phyloP scores from a whole-genome alignment of 2,329 filamentous ascomycete species.

The Pseudocercospora musae region DNA sequence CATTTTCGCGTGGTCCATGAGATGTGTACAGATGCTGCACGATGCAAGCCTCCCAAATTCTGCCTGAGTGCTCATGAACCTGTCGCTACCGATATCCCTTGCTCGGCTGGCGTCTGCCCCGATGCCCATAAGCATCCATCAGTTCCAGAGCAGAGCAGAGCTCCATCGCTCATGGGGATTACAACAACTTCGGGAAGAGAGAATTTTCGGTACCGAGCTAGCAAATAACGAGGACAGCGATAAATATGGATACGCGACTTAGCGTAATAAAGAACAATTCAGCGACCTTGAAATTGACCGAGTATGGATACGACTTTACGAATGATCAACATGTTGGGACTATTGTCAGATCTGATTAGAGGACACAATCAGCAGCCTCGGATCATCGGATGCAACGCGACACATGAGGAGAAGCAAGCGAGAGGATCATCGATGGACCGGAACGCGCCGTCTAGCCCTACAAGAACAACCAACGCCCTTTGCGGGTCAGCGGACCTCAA shows the following conservation, averaged over 20 bases:
- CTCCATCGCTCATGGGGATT: neutral
- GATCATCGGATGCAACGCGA: neutral
- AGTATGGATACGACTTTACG: neutral
- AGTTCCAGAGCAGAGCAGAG: neutral
- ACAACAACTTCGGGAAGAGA: slow-evolving; percentile 1
- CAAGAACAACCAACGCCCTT: neutral
- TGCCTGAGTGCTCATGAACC: slow-evolving; percentile 19
- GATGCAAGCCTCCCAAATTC: slow-evolving; percentile 6
- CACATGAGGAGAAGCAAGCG: neutral
- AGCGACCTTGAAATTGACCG: neutral
- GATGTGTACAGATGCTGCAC: slow-evolving; percentile 14
- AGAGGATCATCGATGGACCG: neutral
- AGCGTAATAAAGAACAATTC: neutral
- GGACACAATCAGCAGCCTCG: neutral
- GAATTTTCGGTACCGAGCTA: neutral
- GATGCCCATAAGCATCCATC: slow-evolving; percentile 11
- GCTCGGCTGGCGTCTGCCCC: slow-evolving; percentile 12
- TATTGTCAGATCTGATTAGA: neutral
- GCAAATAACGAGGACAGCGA: neutral
- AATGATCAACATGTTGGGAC: neutral
- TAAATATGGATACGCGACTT: neutral
- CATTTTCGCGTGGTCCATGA: slow-evolving; percentile 17
- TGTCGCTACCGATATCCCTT: slow-evolving; percentile 18
- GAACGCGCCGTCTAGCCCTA: neutral
- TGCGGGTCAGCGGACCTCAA: neutral